Conservation (phyloP, 371 early-diverging fungal species). For the Mortierella sp. region DNA sequence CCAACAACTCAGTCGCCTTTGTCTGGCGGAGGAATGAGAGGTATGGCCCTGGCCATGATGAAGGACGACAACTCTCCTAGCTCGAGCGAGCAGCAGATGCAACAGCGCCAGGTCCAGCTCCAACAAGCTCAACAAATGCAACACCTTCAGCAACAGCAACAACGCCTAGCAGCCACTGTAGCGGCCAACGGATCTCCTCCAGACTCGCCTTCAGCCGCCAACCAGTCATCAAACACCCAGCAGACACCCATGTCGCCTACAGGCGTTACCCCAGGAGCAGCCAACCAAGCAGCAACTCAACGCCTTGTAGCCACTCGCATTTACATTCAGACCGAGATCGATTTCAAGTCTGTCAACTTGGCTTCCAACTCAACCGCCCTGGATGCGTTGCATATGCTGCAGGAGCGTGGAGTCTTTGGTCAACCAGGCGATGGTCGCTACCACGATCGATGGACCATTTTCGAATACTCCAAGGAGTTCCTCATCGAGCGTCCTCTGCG, state of each 20-base stretch:
- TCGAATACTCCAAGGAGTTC: conserved; percentile 89
- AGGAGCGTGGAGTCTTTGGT: conserved; percentile 70
- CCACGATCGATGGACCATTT: conserved; percentile 86
- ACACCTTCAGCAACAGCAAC: conserved; percentile 23
- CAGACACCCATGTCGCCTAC: conserved; percentile 25
- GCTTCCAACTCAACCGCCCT: conserved; percentile 81
- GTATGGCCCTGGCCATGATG: conserved; percentile 54
- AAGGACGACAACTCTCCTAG: conserved; percentile 39
- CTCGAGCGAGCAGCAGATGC: conserved; percentile 46
- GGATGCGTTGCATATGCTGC: conserved; percentile 78
- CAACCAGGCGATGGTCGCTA: conserved; percentile 54
- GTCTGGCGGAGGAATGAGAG: conserved; percentile 30
- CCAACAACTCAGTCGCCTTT: conserved; percentile 16
- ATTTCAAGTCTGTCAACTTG: conserved; percentile 81
- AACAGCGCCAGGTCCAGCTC: conserved; percentile 52
- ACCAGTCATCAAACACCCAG: conserved; percentile 17
- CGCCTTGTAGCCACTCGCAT: conserved; percentile 83
- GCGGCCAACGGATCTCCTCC: conserved; percentile 21
- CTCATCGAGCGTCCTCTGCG: conserved; percentile 86
- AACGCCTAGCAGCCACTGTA: conserved; percentile 20
- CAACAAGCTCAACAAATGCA: conserved; percentile 52
- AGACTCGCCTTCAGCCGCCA: conserved; percentile 28
- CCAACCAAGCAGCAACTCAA: conserved; percentile 38
- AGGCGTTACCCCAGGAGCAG: conserved; percentile 9
- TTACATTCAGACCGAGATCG: conserved; percentile 83